A percentile compares a stretch with the other conserved stretches of the same genome.
These are phyloP conservation scores for Pseudocercospora fijiensis DNA, from an alignment of 2,329 filamentous ascomycete genomes.

Conservation along the genomic window DNA sequence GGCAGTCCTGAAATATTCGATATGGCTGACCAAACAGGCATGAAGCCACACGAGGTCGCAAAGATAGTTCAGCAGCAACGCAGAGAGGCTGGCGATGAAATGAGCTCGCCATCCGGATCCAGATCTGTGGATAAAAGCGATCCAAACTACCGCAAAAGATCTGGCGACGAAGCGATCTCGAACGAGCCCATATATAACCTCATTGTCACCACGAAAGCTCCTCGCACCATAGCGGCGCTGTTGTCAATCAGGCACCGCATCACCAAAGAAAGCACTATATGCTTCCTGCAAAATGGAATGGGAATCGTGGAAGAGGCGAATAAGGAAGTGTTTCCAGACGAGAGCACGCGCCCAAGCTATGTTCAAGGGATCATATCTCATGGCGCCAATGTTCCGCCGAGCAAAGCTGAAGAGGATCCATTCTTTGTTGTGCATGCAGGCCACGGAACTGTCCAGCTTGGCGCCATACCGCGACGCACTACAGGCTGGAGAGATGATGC, in stretches of 20 bases:
- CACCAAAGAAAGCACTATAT: constrained; percentile 67
- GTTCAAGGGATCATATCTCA: constrained; percentile 68
- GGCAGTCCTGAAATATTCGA: constrained; percentile 27
- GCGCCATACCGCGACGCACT: constrained; percentile 47
- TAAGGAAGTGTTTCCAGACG: constrained; percentile 66
- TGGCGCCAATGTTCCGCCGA: constrained; percentile 49
- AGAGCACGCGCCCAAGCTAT: constrained; percentile 67
- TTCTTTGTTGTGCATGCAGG: constrained; percentile 60
- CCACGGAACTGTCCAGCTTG: constrained; percentile 59
- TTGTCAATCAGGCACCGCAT: constrained; percentile 65
- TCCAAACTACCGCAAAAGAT: not conserved
- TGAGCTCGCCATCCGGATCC: constrained; percentile 1
- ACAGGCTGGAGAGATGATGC: constrained; percentile 7
- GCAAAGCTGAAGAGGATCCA: constrained; percentile 37
- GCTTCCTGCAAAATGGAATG: constrained; percentile 77
- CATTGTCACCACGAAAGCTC: constrained; percentile 75
- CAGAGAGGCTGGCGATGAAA: constrained; percentile 2
- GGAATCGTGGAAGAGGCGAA: constrained; percentile 80
- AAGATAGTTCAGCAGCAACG: constrained; percentile 25
- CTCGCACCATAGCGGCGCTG: constrained; percentile 65
- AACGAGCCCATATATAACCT: constrained; percentile 62
- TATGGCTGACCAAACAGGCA: constrained; percentile 23
- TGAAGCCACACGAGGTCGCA: constrained; percentile 35
- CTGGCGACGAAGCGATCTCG: constrained; percentile 14
- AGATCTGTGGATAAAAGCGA: constrained; percentile 7